phyloP scores from a whole-genome alignment of 176 grass and related monocot species.

The Dactylis glomerata region DNA sequence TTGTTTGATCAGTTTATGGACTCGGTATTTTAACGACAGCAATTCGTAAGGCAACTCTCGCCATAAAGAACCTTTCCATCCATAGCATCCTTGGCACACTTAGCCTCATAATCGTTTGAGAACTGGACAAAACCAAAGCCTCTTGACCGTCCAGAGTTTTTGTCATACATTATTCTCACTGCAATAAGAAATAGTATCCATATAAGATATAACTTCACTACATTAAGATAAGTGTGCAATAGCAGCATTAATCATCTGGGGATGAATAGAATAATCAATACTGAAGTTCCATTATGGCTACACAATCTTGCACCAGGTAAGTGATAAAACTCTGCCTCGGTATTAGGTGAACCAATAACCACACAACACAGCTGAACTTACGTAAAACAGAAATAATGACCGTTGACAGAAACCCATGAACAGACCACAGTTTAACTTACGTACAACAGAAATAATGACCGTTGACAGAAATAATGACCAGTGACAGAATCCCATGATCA shows the following conservation, averaged over 20 bases:
- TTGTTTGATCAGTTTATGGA: conserved; percentile 8
- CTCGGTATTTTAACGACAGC: not conserved
- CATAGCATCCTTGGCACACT: conserved; percentile 73
- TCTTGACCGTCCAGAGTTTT: conserved; percentile 90
- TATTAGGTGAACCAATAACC: conserved; percentile 10
- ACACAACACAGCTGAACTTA: not conserved
- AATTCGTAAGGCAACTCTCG: not conserved
- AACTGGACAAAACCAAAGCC: conserved; percentile 89
- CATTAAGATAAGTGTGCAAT: conserved; percentile 6
- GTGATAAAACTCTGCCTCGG: not conserved
- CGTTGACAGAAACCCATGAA: not conserved
- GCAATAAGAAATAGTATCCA: conserved; percentile 29
- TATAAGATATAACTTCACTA: conserved; percentile 35
- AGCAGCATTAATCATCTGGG: not conserved
- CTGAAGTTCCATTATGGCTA: not conserved
- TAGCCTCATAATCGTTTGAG: conserved; percentile 70
- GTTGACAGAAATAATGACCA: not conserved
- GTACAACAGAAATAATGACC: not conserved
- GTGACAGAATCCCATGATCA: too few species aligned
- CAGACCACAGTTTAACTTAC: not conserved
- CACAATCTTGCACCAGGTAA: conserved; percentile 16
- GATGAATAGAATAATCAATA: conserved; percentile 11
- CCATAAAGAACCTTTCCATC: conserved; percentile 73
- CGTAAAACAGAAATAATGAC: not conserved
- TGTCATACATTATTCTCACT: conserved; percentile 90